Evolutionary conservation across 2,329 filamentous ascomycete species (phyloP), one percentile per base, ranked within the genome.

Genomic region (Fusarium liriodendri): DNA sequence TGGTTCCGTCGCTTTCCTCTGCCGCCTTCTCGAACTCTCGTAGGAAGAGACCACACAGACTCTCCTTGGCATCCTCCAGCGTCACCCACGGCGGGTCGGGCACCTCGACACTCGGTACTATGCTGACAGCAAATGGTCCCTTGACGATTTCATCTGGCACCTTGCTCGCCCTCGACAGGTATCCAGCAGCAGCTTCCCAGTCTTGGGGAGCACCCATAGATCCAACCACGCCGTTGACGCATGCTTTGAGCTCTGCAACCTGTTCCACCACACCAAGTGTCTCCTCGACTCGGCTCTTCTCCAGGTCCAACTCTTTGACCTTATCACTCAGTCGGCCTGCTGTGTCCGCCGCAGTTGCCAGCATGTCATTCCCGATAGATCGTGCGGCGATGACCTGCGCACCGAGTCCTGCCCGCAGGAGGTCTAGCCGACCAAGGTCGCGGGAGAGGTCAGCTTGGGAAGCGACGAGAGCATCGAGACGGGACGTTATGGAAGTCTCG

Each of bases 191-290:
- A 4, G 95, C 97, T 83, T 99, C 97, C 97, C 97, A 99, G 85
- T 99, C 97, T 83, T 99, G 97, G 47, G 97, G 95, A 6, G 95
- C 96, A 37, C 96, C 97, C 97, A 99, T 99, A 69, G 94, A 97
- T 20, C 95, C 97, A 29, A 96, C 92, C 13, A 98, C 95, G 50
- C 97, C 97, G 69, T 98, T 91, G 38, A 98, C 94, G 81, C 97
- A 99, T 10, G 97, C 94, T 84, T 98, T 98, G 74, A 99, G 92
- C 87, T 99, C 97, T 6, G 94, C 94, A 16, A 99, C 96, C 84
- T 98, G 95, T 83, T 98, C 96, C 13, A 98, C 97, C 4, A 98
- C 95, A 10, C 93, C 89, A 66, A 99, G 86, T 0, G 97, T 98
- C 60, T 95, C 92, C 82, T 97, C 95, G 10, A 99, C 96, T 32